A percentile compares a stretch with the other conserved stretches of the same genome.
These are phyloP conservation scores for Penicillium sp. DNA, from an alignment of 2,329 filamentous ascomycete species.

Conservation along the genomic window DNA sequence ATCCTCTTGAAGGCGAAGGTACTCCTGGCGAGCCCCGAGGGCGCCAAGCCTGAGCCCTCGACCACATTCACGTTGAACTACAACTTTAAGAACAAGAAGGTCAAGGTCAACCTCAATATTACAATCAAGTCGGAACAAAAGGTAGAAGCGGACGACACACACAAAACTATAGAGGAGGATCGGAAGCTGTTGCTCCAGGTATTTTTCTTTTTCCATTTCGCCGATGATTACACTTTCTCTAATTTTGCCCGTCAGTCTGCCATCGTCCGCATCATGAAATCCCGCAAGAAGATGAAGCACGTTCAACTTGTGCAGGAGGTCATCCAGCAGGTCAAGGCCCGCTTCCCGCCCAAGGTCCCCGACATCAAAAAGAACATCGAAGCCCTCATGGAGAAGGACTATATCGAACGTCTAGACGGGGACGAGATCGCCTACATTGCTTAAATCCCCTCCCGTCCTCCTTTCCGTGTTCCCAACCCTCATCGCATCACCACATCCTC, in stretches of 20 bases:
- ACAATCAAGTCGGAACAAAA: slow-evolving; percentile 93
- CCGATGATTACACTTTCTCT: not conserved
- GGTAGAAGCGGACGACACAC: slow-evolving; percentile 92
- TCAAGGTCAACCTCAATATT: slow-evolving; percentile 93
- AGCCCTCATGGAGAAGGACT: slow-evolving; percentile 97
- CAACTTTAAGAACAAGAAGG: slow-evolving; percentile 97
- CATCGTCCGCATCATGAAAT: slow-evolving; percentile 99
- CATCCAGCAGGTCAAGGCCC: slow-evolving; percentile 87
- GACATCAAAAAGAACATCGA: slow-evolving; percentile 99
- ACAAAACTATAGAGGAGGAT: slow-evolving; percentile 99
- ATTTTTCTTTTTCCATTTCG: slow-evolving; percentile 40
- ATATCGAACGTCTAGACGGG: slow-evolving; percentile 88
- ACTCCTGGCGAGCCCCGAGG: slow-evolving; percentile 64
- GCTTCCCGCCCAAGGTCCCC: slow-evolving; percentile 85
- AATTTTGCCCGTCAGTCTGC: slow-evolving; percentile 62
- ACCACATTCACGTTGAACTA: slow-evolving; percentile 83
- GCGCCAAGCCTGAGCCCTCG: slow-evolving; percentile 70
- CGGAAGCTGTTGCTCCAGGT: slow-evolving; percentile 95
- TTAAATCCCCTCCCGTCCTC: slow-evolving; percentile 44
- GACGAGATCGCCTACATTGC: slow-evolving; percentile 94
- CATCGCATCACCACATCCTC: slow-evolving; percentile 6
- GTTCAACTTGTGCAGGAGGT: slow-evolving; percentile 89
- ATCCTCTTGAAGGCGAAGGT: slow-evolving; percentile 94
- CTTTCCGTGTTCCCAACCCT: slow-evolving; percentile 4
- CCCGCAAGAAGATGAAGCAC: slow-evolving; percentile 98